These are phyloP conservation scores for Pisolithus sp. DNA, from an alignment of 768 basidiomycete genomes.

Conservation along the genomic window DNA sequence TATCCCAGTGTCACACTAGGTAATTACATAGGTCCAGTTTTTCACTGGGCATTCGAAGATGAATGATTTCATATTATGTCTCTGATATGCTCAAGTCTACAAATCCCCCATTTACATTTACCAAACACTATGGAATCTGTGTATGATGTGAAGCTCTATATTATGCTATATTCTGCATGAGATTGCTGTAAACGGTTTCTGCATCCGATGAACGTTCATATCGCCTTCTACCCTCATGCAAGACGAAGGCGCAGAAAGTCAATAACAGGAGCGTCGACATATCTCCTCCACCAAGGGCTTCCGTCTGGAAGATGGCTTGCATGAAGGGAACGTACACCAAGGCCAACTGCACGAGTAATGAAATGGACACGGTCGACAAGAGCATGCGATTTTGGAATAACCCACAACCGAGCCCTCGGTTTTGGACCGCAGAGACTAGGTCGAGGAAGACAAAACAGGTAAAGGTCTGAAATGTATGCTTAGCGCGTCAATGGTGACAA, in stretches of 20 bases:
- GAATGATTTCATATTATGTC: no score
- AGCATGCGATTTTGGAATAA: constrained; percentile 86
- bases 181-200: constrained; percentile 42
- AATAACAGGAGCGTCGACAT: constrained; percentile 63
- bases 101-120: no score
- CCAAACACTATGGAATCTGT: no score
- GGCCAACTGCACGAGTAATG: constrained; percentile 76
- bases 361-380: constrained; percentile 78
- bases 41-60: no score
- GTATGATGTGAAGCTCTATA: no score
- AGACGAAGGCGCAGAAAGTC: constrained; percentile 52
- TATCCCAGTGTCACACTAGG: no score
- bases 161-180: constrained; percentile 58
- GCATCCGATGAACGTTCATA: constrained; percentile 65
- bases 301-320: constrained; percentile 93
- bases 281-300: constrained; percentile 64
- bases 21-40: no score
- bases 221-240: constrained; percentile 75
- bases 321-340: constrained; percentile 88
- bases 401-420: constrained; percentile 83
- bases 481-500: background rate
- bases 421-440: constrained; percentile 90
- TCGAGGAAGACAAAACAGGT: constrained; percentile 97
- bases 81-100: no score
- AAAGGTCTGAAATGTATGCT: constrained; percentile 64